Conservation (phyloP, 106 monocot genomes). For the Triglochin maritima region DNA sequence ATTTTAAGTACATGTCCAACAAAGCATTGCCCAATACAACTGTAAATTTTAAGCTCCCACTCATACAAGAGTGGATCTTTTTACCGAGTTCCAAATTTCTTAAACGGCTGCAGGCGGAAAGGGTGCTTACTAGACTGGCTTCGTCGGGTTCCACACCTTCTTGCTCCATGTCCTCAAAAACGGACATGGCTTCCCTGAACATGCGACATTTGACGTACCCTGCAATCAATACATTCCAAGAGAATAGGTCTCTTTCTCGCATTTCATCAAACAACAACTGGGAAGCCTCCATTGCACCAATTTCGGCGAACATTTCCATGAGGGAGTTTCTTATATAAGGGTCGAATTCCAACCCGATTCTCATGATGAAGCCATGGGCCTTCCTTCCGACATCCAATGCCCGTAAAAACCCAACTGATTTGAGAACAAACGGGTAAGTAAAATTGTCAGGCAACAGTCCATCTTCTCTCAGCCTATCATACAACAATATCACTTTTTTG, state of each 20-base stretch:
- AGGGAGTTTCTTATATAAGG: slow-evolving; percentile 28
- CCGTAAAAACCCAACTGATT: slow-evolving; percentile 18
- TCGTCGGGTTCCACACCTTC: slow-evolving; percentile 34
- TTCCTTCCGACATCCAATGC: slow-evolving; percentile 7
- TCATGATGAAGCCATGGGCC: slow-evolving; percentile 23
- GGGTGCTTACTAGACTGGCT: slow-evolving; percentile 34
- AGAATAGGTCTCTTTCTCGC: slow-evolving; percentile 12
- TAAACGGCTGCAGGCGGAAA: slow-evolving; percentile 29
- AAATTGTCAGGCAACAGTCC: slow-evolving; percentile 31
- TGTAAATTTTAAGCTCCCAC: slow-evolving; percentile 8
- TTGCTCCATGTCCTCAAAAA: slow-evolving; percentile 21
- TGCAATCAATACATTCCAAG: slow-evolving; percentile 39
- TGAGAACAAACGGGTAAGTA: slow-evolving; percentile 38
- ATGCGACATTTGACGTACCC: slow-evolving; percentile 23
- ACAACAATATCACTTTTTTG: slow-evolving; percentile 8
- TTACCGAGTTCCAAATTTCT: slow-evolving; percentile 30
- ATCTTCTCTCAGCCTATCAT: slow-evolving; percentile 18
- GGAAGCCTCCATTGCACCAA: slow-evolving; percentile 9
- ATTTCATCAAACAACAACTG: slow-evolving; percentile 27
- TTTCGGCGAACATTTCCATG: slow-evolving; percentile 34
- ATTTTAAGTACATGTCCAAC: slow-evolving; percentile 34
- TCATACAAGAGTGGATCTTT: slow-evolving; percentile 20
- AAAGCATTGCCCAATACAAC: slow-evolving; percentile 34
- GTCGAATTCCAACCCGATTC: slow-evolving; percentile 32
- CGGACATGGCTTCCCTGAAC: slow-evolving; percentile 24